Evolutionary conservation across 1,284 basidiomycete genomes (phyloP).

Genomic region (Phellopilus nigrolimitatus): DNA sequence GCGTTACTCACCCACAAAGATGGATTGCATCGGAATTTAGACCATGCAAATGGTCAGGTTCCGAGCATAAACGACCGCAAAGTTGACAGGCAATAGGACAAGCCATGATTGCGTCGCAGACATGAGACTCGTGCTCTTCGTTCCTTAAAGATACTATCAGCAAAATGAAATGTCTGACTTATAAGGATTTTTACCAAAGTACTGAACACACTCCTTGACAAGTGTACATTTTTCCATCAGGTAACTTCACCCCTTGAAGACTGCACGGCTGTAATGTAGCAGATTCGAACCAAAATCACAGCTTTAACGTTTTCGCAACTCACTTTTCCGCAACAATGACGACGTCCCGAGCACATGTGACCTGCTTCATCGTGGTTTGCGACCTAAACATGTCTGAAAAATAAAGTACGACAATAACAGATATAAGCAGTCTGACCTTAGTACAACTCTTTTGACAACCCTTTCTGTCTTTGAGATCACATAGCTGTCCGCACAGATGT

Average conservation of each 20-base stretch:
- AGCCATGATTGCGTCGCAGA: slow-evolving; percentile 40
- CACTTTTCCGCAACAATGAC: slow-evolving; percentile 55
- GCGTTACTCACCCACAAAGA: slow-evolving; percentile 49
- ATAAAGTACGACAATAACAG: no score
- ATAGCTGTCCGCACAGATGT: slow-evolving; percentile 49
- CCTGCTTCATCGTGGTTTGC: slow-evolving; percentile 40
- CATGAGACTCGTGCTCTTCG: slow-evolving; percentile 41
- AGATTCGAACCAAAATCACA: neutral
- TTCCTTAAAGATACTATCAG: slow-evolving; percentile 31
- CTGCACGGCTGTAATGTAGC: slow-evolving; percentile 39
- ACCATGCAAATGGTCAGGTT: slow-evolving; percentile 49
- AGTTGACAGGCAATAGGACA: slow-evolving; percentile 51
- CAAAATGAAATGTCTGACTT: neutral
- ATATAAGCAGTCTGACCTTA: slow-evolving; percentile 33
- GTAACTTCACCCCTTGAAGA: slow-evolving; percentile 31
- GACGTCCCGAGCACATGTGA: slow-evolving; percentile 47
- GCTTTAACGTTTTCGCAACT: neutral
- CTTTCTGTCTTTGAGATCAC: slow-evolving; percentile 37
- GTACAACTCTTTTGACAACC: slow-evolving; percentile 48
- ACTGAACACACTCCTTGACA: slow-evolving; percentile 42
- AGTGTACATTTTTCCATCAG: slow-evolving; percentile 32
- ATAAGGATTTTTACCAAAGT: slow-evolving; percentile 34
- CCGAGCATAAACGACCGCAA: slow-evolving; percentile 48
- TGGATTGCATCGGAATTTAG: slow-evolving; percentile 38
- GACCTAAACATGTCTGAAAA: slow-evolving; percentile 30